Base-by-base conservation (phyloP, 2,329 filamentous ascomycete species). In the Colletotrichum caudatum region DNA sequence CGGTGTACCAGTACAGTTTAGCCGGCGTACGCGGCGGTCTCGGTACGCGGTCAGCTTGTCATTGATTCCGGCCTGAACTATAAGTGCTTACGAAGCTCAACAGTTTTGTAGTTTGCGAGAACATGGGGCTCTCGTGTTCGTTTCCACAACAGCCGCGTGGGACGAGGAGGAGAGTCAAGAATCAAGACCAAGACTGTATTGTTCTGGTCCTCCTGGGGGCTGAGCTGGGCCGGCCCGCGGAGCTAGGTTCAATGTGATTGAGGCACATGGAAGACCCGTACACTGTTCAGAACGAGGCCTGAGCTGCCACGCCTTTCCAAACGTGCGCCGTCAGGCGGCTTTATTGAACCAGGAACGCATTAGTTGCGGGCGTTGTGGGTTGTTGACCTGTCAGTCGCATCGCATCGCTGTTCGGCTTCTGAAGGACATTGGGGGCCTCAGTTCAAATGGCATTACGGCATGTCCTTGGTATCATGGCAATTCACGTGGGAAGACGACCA, bases 371-470 rank as follows among this genome's bases (percentile, higher is more conserved):
- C 37, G 37, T 59, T 53, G 14, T 41, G 58, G 46, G 44, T 33
- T 48, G 5, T 53, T 26, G 16, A 9, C 37, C 23, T 12, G 26
- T 20, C 60, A 62, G 57, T 57, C 37, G 51, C 58, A 51, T 18
- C 35, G 57, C 16, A 51, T 18, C 35, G 57, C 16, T 29, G 46
- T 44, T 39, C 50, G 44, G 44, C 35, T 16, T 5, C 29, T 29
- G 67, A 46, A 63, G 59, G 26, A 39, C 16, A 29, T 58, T n/a
- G 59, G 37, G 35, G 53, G 65, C 46, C 53, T 71, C 69, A 56
- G 46, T 69, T 71, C 69, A 69, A 65, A 71, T 59, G 69, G 53
- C 53, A 58, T 48, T 60, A 50, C 63, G 41, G 64, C 33, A 12
- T 33, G n/a, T 39, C 59, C 69, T 71, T 71, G 65, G 69, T 65